Base-by-base conservation (phyloP, 352 stramenopile species). In the Pythium aristosporum region DNA sequence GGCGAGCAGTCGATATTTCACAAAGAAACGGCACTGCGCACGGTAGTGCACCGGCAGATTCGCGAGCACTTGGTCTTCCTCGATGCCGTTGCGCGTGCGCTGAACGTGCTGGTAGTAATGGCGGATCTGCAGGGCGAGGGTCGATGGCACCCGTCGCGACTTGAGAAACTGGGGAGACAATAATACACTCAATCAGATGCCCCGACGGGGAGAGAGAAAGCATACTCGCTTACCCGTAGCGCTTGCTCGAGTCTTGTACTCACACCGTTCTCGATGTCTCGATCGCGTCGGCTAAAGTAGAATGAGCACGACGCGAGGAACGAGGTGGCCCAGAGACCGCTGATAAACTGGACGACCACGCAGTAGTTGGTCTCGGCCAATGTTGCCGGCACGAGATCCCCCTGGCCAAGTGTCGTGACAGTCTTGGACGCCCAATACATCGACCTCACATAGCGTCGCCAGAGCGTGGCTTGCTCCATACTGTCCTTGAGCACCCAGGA, bases 371-470 rank as follows among this genome's bases (percentile, higher is more conserved):
- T 92, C 68, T 92, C 82, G 4, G 48, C 20, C 30, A 77, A 51
- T 0, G 79, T 90, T 13, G 75, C 72, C 7, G 82, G 82, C 4
- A 89, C 76, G 20, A 92, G 32, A 55, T 92, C 82, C 7, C 82
- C 82, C 59, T 91, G 80, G 0, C 82, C 82, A 5, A 91, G 70
- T 9, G 82, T 89, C 16, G 83, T 82, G 25, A 92, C 73, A 0
- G 77, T 89, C 49, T 92, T 92, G 56, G 68, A 82, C 7, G 66
- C 82, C 82, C 82, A 92, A 25, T 92, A 92, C 9, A 92, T 65
- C 30, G 79, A 68, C 1, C 82, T 67, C 0, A 80, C 58, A 43
- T 90, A 92, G 37, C 84, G 72, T 15, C 82, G 68, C 32, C 76
- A 73, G 8, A 57, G 50, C 0, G 65, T 72, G 9, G 60, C 80